These are phyloP conservation scores for Hygrophoropsis aurantiaca DNA, from an alignment of 768 basidiomycete genomes.

Conservation along the genomic window DNA sequence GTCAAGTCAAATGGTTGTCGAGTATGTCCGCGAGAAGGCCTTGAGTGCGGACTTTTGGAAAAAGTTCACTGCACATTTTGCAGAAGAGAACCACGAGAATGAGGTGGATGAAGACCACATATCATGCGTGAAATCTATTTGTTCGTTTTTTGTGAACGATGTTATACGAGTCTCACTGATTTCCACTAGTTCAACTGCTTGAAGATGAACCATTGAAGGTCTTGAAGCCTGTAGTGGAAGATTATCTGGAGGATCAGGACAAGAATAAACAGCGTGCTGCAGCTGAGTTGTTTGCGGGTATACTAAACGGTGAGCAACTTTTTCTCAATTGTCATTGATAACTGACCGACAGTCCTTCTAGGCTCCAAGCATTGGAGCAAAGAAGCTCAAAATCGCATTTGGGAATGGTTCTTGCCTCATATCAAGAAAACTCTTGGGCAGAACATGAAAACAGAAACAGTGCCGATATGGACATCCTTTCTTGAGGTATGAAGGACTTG, in stretches of 20 bases:
- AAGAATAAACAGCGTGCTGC: slow-evolving; percentile 88
- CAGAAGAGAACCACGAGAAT: slow-evolving; percentile 76
- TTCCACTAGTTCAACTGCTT: slow-evolving; percentile 65
- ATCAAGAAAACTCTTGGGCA: slow-evolving; percentile 65
- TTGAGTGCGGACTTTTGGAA: slow-evolving; percentile 62
- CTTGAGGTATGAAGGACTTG: slow-evolving; percentile 50
- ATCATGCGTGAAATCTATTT: slow-evolving; percentile 73
- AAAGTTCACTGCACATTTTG: slow-evolving; percentile 63
- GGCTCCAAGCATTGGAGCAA: slow-evolving; percentile 89
- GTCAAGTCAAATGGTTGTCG: slow-evolving; percentile 48
- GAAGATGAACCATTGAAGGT: slow-evolving; percentile 68
- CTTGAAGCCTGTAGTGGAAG: slow-evolving; percentile 60
- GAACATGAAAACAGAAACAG: slow-evolving; percentile 80
- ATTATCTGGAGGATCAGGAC: slow-evolving; percentile 65
- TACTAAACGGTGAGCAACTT: slow-evolving; percentile 52
- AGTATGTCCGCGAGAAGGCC: slow-evolving; percentile 48
- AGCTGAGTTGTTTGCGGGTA: slow-evolving; percentile 77
- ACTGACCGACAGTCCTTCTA: slow-evolving; percentile 23
- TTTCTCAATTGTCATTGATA: background rate
- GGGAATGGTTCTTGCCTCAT: slow-evolving; percentile 78
- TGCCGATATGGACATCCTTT: slow-evolving; percentile 77
- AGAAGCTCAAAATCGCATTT: slow-evolving; percentile 63
- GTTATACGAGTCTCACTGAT: background rate
- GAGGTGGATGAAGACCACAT: slow-evolving; percentile 66
- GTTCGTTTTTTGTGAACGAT: slow-evolving; percentile 36